Conservation (phyloP, 2,329 filamentous ascomycete genomes). For the Albophoma yamanashiensis region DNA sequence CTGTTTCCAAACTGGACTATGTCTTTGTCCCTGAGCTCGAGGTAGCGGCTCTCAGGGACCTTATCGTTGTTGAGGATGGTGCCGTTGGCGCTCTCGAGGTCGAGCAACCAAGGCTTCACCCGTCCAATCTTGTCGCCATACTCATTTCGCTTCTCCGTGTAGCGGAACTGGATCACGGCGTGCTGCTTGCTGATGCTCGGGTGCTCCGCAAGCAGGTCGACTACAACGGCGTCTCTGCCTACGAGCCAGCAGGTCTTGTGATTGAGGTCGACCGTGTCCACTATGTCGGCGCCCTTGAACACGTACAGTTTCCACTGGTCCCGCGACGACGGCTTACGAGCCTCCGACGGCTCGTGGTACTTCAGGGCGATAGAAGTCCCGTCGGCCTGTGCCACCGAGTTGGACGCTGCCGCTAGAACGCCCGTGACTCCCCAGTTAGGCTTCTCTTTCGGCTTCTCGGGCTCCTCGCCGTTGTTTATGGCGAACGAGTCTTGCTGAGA, state of each 20-base stretch:
- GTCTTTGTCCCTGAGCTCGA: conserved; percentile 83
- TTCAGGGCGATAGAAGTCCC: conserved; percentile 75
- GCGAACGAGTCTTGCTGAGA: conserved; percentile 52
- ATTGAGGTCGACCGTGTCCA: conserved; percentile 72
- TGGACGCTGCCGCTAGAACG: conserved; percentile 76
- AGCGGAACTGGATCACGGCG: conserved; percentile 86
- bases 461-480: conserved; percentile 33
- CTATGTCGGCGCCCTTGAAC: conserved; percentile 72
- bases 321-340: conserved; percentile 70
- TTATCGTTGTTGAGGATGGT: conserved; percentile 69
- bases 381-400: conserved; percentile 59
- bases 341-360: conserved; percentile 91
- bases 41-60: conserved; percentile 65
- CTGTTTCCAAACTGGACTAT: conserved; percentile 81
- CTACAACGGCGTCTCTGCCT: conserved; percentile 69
- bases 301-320: conserved; percentile 85
- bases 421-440: conserved; percentile 79
- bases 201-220: conserved; percentile 77
- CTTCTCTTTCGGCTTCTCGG: conserved; percentile 63
- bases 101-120: conserved; percentile 82
- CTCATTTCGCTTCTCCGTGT: conserved; percentile 73
- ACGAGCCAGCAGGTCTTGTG: conserved; percentile 82
- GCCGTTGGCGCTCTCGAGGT: conserved; percentile 88
- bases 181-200: conserved; percentile 94
- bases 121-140: conserved; percentile 73